These are phyloP conservation scores for Fusarium tanahbumbuense DNA, from an alignment of 2,329 filamentous ascomycete species.

Conservation along the genomic window DNA sequence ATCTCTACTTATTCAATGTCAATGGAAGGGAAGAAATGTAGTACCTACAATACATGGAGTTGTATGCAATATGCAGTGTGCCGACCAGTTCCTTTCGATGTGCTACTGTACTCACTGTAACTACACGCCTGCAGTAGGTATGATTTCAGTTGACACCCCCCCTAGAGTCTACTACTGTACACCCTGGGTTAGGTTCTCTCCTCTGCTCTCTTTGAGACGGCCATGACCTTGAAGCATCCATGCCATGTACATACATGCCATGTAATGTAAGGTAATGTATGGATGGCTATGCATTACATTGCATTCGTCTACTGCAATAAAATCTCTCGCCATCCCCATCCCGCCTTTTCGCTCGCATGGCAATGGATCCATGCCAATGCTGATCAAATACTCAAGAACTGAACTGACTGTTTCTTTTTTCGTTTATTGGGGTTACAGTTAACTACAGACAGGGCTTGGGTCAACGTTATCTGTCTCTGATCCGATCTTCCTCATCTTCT, in stretches of 20 bases:
- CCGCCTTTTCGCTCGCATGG: slow-evolving; percentile 37
- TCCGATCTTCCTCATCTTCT: background rate
- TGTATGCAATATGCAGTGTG: slow-evolving; percentile 25
- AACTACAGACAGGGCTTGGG: background rate
- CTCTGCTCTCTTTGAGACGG: background rate
- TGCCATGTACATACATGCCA: slow-evolving; percentile 3
- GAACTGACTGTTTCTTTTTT: slow-evolving; percentile 26
- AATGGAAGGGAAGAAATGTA: background rate
- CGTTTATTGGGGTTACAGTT: slow-evolving; percentile 24
- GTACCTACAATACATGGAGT: slow-evolving; percentile 9
- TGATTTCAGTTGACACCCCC: slow-evolving; percentile 13
- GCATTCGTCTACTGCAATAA: slow-evolving; percentile 28
- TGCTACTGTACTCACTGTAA: slow-evolving; percentile 13
- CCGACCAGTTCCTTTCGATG: slow-evolving; percentile 14
- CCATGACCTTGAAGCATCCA: slow-evolving; percentile 22
- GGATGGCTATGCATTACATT: slow-evolving; percentile 23
- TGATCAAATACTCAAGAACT: background rate
- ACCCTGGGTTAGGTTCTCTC: slow-evolving; percentile 22
- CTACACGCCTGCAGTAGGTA: background rate
- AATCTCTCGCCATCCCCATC: slow-evolving; percentile 40
- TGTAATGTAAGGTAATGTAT: background rate
- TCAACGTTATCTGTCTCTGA: slow-evolving; percentile 4
- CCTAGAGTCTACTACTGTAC: slow-evolving; percentile 5
- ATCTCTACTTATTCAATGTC: background rate
- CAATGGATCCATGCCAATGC: slow-evolving; percentile 2